Evolutionary conservation across 768 basidiomycete species (phyloP).

Genomic region (Hebeloma cylindrosporum): DNA sequence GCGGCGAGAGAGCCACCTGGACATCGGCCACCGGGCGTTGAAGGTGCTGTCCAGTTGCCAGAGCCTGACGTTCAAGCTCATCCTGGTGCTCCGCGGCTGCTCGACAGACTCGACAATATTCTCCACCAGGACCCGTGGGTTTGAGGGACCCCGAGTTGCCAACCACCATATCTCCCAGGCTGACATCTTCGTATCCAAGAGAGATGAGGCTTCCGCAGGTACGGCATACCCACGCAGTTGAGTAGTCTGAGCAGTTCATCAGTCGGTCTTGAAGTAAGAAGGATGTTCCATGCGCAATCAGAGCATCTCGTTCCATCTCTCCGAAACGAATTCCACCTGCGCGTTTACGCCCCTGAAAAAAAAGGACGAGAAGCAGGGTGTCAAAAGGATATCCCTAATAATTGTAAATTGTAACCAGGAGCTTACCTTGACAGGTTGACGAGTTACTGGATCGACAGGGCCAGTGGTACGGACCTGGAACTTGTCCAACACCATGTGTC

Average conservation of each 20-base stretch:
- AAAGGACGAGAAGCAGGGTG: neutral
- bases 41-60: slow-evolving; percentile 55
- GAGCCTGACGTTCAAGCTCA: slow-evolving; percentile 55
- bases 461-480: slow-evolving; percentile 99
- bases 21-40: slow-evolving; percentile 51
- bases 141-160: slow-evolving; percentile 51
- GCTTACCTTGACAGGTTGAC: slow-evolving; percentile 93
- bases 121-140: slow-evolving; percentile 75
- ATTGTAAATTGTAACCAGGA: slow-evolving; percentile 4
- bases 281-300: slow-evolving; percentile 97
- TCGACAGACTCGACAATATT: slow-evolving; percentile 95
- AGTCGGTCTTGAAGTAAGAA: slow-evolving; percentile 97
- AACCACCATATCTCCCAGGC: slow-evolving; percentile 60
- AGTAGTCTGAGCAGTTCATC: slow-evolving; percentile 99
- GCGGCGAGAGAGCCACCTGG: slow-evolving; percentile 62
- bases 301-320: slow-evolving; percentile 99
- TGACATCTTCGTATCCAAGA: slow-evolving; percentile 90
- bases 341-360: slow-evolving; percentile 85
- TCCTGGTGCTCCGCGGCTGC: slow-evolving; percentile 65
- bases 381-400: slow-evolving; percentile 1
- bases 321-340: slow-evolving; percentile 99
- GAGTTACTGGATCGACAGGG: slow-evolving; percentile 91
- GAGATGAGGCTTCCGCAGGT: slow-evolving; percentile 95
- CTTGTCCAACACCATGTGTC: slow-evolving; percentile 99
- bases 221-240: slow-evolving; percentile 98